Conservation (phyloP, 768 basidiomycete species). For the Symmetrospora coprosmae region DNA sequence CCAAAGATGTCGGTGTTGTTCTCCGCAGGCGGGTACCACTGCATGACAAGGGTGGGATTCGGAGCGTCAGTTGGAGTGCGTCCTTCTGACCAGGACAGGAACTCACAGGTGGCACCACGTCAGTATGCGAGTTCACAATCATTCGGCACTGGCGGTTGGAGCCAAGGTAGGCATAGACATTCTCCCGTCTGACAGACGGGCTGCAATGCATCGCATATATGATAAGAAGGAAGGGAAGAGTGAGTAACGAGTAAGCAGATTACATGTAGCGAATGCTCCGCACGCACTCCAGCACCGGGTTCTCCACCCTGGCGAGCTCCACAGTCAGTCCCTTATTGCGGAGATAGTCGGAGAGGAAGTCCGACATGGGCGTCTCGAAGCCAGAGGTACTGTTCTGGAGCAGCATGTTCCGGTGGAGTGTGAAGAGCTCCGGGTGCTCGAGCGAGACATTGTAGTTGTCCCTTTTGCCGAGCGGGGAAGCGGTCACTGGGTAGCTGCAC, state of each 20-base stretch:
- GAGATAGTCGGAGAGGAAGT: neutral
- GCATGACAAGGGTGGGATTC: neutral
- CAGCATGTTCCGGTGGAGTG: neutral
- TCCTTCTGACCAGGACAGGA: no score
- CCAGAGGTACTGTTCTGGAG: conserved; percentile 1
- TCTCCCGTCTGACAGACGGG: neutral
- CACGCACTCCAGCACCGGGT: neutral
- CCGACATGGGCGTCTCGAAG: neutral
- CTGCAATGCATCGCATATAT: neutral
- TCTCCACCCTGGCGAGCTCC: neutral
- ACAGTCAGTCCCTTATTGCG: neutral
- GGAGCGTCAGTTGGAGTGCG: neutral
- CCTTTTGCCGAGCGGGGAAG: neutral
- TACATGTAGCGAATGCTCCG: no score
- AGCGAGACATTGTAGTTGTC: conserved; percentile 8
- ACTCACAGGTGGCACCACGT: conserved; percentile 2
- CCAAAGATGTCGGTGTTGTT: conserved; percentile 12
- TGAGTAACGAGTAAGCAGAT: no score
- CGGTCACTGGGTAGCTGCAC: neutral
- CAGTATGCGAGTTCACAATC: conserved; percentile 16
- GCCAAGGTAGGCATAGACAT: conserved; percentile 6
- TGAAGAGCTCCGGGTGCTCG: conserved; percentile 6
- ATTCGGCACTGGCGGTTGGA: neutral
- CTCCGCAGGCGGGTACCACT: conserved; percentile 1
- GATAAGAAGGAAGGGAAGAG: neutral